Evolutionary conservation across 805 yeast genomes (phyloP), one percentile per base, ranked within the genome.

Genomic region (Wickerhamiella alocasiicola): DNA sequence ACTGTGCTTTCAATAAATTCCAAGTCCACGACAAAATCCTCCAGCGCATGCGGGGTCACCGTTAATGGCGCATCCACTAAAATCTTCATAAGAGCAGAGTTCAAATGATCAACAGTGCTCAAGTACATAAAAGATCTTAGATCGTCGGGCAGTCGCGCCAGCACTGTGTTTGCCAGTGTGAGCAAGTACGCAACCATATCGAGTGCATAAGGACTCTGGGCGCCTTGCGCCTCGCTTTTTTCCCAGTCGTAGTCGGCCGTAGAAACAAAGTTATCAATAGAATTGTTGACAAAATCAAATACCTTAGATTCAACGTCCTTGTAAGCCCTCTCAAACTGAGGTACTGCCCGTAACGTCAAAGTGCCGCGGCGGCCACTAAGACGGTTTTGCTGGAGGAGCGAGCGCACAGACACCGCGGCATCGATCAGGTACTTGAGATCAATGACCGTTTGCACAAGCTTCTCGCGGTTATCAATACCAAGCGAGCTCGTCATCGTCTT

Each of bases 201-300:
- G 36, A 74, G 72, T 43, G 88, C 72, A 39, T 78, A 78, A 49
- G 68, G 69, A 49, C 81, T 78, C 12, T 95, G 91, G 42, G 76
- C 81, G 1, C 52, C 57, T 9, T 29, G 32, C 4, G 19, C 21
- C 7, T 50, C 54, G 3, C 59, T 63, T 33, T 43, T 43, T 15
- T 64, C 59, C 95, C 96, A 88, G 54, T 85, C 82, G 60, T 82
- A 81, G 47, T 82, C 93, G 19, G 83, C 80, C 62, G 81, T 72
- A 43, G 81, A 95, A 49, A 88, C 64, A 49, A 88, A 72, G 59
- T 78, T 88, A 43, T 74, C 72, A 29, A 88, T 77, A 49, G 81
- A 81, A 28, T 71, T 68, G 55, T 88, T 94, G 43, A 91, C 83
- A 67, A 84, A 69, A 44, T 76, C 74, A 56, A 87, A 85, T 46